Conservation (phyloP, 1,139 yeast genomes). For the Yamadazyma oceani region DNA sequence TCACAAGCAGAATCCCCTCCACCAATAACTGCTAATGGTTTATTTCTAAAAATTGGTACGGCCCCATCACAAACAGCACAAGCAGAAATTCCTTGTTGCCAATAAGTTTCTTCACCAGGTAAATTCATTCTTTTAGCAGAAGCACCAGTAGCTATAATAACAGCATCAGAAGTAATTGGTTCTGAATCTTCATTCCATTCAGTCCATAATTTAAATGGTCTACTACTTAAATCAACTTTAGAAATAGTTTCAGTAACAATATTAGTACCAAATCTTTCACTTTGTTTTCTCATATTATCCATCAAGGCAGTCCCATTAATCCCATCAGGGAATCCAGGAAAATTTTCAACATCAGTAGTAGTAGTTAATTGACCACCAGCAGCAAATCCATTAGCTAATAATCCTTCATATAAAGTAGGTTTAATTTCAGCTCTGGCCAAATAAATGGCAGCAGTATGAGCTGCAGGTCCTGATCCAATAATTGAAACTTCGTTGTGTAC, state of each 20-base stretch:
- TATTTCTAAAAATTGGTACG: slow-evolving; percentile 95
- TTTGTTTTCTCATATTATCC: slow-evolving; percentile 92
- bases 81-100: slow-evolving; percentile 99
- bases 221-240: slow-evolving; percentile 79
- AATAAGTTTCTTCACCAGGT: slow-evolving; percentile 96
- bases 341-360: slow-evolving; percentile 95
- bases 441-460: slow-evolving; percentile 98
- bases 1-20: slow-evolving; percentile 99
- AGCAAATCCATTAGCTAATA: slow-evolving; percentile 96
- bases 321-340: slow-evolving; percentile 98
- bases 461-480: slow-evolving; percentile 98
- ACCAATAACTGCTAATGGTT: slow-evolving; percentile 95
- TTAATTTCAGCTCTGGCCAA: slow-evolving; percentile 93
- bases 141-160: slow-evolving; percentile 95
- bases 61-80: slow-evolving; percentile 99
- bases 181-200: slow-evolving; percentile 89
- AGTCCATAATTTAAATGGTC: slow-evolving; percentile 96
- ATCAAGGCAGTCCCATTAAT: slow-evolving; percentile 82
- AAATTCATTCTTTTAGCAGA: slow-evolving; percentile 90
- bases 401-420: slow-evolving; percentile 92
- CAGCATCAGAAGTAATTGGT: slow-evolving; percentile 90
- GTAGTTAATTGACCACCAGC: slow-evolving; percentile 99
- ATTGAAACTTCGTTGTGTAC: slow-evolving; percentile 88
- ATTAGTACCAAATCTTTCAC: slow-evolving; percentile 84
- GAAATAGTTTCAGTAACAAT: slow-evolving; percentile 92